Evolutionary conservation across 2,329 filamentous ascomycete genomes (phyloP), one percentile per base, ranked within the genome.

Genomic region (Stagonosporopsis chrysanthemi): DNA sequence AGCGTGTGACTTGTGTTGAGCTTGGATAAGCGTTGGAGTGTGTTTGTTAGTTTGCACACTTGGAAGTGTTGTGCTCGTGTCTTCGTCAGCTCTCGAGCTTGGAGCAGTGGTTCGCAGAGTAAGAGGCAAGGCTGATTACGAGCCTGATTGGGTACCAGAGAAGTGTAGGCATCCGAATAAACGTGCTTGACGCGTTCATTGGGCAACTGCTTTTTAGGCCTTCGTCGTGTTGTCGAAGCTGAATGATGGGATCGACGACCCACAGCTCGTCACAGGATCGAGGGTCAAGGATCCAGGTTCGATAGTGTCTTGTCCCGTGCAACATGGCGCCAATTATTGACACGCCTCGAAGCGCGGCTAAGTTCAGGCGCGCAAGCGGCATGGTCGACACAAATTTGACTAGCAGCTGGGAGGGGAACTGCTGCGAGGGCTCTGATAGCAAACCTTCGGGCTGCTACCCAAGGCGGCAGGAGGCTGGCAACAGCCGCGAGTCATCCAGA

Each of bases 291-390:
- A 52, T 52, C 43, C 38, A 44, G 44, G 51, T 48, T 49, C 23
- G 35, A 35, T 33, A 31, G 23, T 56, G 24, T 26, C 14, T 35
- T 38, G 48, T 35, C 39, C 33, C 48, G 54, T 57, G 39, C 39
- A 28, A 57, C 54, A 48, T 52, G 54, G 54, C 54, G 54, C 29
- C 42, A 56, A 43, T 52, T 46, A 43, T 52, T 46, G 35, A 51
- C 36, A 56, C 29, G 47, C 42, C 28, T 56, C 36, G 19, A 22
- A 33, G 39, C 54, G 54, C 54, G 54, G 48, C 48, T 57, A 57
- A 52, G 22, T 31, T 19, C 43, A 52, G 39, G 31, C 54, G 49
- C 49, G 49, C 42, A 52, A 48, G 54, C 48, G 54, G 54, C 54
- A 52, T 40, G 36, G 23, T 48, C 47, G 33, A 57, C 39, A 48